Conservation (phyloP, 345 rosid species). For the Arabidopsis thaliana region DNA sequence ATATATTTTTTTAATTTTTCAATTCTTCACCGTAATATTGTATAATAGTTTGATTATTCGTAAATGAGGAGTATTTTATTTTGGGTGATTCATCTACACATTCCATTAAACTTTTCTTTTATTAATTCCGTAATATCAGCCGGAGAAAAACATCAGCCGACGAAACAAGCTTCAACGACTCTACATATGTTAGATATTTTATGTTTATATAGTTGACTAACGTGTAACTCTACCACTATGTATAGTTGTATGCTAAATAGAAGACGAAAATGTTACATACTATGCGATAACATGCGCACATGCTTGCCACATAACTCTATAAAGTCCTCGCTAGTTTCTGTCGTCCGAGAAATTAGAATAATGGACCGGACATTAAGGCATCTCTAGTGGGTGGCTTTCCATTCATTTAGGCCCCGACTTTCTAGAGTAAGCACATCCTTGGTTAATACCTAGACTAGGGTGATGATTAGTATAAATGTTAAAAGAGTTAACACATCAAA, state of each 20-base stretch:
- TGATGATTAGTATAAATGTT: background rate
- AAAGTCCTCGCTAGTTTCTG: constrained; percentile 23
- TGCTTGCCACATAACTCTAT: constrained; percentile 30
- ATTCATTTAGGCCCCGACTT: constrained; percentile 14
- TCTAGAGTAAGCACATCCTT: background rate
- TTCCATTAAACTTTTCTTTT: background rate
- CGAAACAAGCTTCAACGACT: constrained; percentile 22
- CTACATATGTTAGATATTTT: constrained; percentile 7
- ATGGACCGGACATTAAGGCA: constrained; percentile 38
- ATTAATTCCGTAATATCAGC: constrained; percentile 13
- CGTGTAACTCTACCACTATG: constrained; percentile 18
- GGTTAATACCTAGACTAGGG: background rate
- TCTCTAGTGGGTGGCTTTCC: constrained; percentile 23
- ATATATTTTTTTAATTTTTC: background rate
- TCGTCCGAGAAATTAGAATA: constrained; percentile 21
- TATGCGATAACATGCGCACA: constrained; percentile 28
- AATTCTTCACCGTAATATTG: background rate
- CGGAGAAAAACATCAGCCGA: constrained; percentile 25
- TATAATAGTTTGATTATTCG: constrained; percentile 19
- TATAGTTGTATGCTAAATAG: constrained; percentile 7
- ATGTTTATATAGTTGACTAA: constrained; percentile 27
- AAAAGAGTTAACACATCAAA: background rate
- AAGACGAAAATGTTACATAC: constrained; percentile 31
- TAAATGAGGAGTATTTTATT: background rate
- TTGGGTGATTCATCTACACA: constrained; percentile 19